phyloP scores from a whole-genome alignment of 164 flowering plant species.

The Cinnamomum chago region DNA sequence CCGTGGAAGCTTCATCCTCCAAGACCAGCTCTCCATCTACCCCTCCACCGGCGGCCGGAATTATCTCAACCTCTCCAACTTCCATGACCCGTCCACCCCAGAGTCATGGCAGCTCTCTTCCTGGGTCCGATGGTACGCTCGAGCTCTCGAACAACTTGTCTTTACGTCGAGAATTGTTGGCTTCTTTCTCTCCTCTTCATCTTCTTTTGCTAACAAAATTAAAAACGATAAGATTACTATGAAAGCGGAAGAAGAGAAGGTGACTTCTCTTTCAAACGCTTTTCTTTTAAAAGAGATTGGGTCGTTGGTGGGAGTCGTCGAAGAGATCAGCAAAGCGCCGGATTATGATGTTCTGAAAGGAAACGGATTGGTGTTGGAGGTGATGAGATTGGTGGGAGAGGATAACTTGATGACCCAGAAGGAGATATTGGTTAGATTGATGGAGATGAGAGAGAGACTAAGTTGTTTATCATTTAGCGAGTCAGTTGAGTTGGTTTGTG shows the following conservation, averaged over 20 bases:
- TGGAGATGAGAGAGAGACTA: constrained; percentile 42
- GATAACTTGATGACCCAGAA: constrained; percentile 39
- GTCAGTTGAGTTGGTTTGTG: constrained; percentile 38
- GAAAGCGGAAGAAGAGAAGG: constrained; percentile 19
- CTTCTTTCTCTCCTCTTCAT: constrained; percentile 33
- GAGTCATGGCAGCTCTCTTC: constrained; percentile 41
- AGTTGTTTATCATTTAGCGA: constrained; percentile 34
- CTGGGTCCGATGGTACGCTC: constrained; percentile 70
- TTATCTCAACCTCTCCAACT: constrained; percentile 58
- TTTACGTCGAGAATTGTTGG: constrained; percentile 48
- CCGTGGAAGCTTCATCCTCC: constrained; percentile 54
- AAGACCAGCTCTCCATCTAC: constrained; percentile 62
- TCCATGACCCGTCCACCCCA: constrained; percentile 39
- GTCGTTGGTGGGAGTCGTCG: constrained; percentile 36
- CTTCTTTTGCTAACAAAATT: not conserved
- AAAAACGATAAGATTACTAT: not conserved
- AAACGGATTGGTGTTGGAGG: constrained; percentile 38
- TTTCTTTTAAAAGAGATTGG: constrained; percentile 42
- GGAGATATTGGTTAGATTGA: constrained; percentile 42
- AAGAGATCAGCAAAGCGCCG: constrained; percentile 38
- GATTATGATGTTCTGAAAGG: constrained; percentile 31
- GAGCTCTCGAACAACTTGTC: constrained; percentile 44
- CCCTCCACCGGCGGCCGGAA: constrained; percentile 62
- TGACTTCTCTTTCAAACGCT: constrained; percentile 30
- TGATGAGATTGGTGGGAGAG: constrained; percentile 32